Evolutionary conservation across 2,329 filamentous ascomycete species (phyloP).

Genomic region (Eutypella sp.): DNA sequence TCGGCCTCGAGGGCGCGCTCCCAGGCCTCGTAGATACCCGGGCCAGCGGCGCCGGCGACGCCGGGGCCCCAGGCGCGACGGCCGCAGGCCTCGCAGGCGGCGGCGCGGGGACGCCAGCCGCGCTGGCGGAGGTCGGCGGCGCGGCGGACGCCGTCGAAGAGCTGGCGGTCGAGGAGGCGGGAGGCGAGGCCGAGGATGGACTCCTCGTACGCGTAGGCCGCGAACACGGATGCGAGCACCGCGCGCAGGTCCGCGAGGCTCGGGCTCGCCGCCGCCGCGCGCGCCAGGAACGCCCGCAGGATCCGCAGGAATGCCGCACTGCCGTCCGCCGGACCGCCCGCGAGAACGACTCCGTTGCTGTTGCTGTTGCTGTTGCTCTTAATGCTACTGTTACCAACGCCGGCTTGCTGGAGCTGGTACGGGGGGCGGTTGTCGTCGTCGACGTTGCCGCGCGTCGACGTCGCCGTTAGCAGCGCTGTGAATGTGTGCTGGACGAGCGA

Average conservation of each 20-base stretch:
- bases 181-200: constrained; percentile 83
- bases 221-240: constrained; percentile 85
- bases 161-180: constrained; percentile 77
- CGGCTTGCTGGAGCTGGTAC: background rate
- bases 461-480: constrained; percentile 75
- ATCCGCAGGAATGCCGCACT: constrained; percentile 83
- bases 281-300: constrained; percentile 79
- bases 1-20: constrained; percentile 47
- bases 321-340: no score
- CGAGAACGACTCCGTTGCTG: background rate
- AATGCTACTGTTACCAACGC: background rate
- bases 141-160: constrained; percentile 77
- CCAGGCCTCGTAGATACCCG: constrained; percentile 70
- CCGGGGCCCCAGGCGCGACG: constrained; percentile 85
- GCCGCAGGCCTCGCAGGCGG: constrained; percentile 82
- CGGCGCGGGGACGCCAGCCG: constrained; percentile 84
- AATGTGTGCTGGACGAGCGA: constrained; percentile 85
- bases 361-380: background rate
- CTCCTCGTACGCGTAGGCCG: constrained; percentile 92
- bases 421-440: constrained; percentile 16
- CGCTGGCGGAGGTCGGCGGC: constrained; percentile 70
- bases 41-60: constrained; percentile 54
- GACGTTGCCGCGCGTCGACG: constrained; percentile 46
- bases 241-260: constrained; percentile 81
- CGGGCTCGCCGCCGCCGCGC: constrained; percentile 75